phyloP scores from a whole-genome alignment of 148 eudicot genomes.

The Fagopyrum homotropicum region DNA sequence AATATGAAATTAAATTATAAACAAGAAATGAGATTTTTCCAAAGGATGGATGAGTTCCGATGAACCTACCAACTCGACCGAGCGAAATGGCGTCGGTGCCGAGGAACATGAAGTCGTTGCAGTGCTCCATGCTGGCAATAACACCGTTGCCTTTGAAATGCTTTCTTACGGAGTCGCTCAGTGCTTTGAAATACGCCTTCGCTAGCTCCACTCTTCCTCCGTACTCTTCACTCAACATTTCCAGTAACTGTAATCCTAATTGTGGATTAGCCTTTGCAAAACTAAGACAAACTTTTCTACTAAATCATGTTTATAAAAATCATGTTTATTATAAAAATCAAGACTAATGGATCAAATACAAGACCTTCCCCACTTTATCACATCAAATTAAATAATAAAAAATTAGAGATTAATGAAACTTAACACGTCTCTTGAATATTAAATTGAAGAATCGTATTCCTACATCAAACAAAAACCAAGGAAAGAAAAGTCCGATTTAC shows the following conservation, averaged over 20 bases:
- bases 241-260: conserved; percentile 44
- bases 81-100: conserved; percentile 84
- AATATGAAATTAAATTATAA: not conserved
- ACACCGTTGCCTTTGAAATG: conserved; percentile 92
- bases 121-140: conserved; percentile 96
- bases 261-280: no score
- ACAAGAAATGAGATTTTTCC: not conserved
- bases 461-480: not conserved
- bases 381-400: no score
- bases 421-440: not conserved
- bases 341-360: no score
- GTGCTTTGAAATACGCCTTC: conserved; percentile 65
- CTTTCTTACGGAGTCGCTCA: conserved; percentile 57
- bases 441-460: not conserved
- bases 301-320: no score
- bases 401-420: not conserved
- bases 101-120: conserved; percentile 95
- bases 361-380: no score
- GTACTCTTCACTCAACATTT: conserved; percentile 79
- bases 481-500: not conserved
- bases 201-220: conserved; percentile 96
- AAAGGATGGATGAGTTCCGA: not conserved
- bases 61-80: conserved; percentile 80
- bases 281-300: no score
- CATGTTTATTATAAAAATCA: no score